Evolutionary conservation across 228 moss, liverwort and hornwort species (phyloP).

Genomic region (Sphagnum fallax): DNA sequence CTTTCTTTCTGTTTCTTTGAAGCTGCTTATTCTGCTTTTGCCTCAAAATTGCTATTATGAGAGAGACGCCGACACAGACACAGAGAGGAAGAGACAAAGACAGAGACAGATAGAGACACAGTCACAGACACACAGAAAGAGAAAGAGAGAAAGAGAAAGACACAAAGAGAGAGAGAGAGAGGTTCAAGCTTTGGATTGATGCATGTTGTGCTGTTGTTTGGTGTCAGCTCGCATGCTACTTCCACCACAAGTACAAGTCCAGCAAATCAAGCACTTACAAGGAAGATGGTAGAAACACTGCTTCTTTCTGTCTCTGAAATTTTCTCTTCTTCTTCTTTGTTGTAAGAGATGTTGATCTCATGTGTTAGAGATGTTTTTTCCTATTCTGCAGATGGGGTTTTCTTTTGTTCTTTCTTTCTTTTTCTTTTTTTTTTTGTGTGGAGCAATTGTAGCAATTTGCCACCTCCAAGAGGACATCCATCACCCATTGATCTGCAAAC

Average conservation of each 20-base stretch:
- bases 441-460: no score
- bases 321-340: neutral
- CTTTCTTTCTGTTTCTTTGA: neutral
- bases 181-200: neutral
- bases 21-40: neutral
- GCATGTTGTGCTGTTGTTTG: neutral
- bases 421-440: no score
- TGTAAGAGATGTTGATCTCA: no score
- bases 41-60: neutral
- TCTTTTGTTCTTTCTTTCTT: no score
- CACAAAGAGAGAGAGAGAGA: neutral
- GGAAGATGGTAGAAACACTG: conserved; percentile 56
- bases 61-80: neutral
- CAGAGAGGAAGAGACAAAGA: neutral
- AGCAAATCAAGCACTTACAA: conserved; percentile 79
- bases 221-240: conserved; percentile 83
- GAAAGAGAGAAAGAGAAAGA: neutral
- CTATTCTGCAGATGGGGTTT: no score
- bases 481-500: no score
- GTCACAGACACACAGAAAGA: neutral
- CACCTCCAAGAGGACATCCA: no score
- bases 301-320: neutral
- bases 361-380: no score
- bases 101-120: neutral
- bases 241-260: conserved; percentile 75